Conservation (phyloP, 768 basidiomycete genomes). For the Suillus subluteus region DNA sequence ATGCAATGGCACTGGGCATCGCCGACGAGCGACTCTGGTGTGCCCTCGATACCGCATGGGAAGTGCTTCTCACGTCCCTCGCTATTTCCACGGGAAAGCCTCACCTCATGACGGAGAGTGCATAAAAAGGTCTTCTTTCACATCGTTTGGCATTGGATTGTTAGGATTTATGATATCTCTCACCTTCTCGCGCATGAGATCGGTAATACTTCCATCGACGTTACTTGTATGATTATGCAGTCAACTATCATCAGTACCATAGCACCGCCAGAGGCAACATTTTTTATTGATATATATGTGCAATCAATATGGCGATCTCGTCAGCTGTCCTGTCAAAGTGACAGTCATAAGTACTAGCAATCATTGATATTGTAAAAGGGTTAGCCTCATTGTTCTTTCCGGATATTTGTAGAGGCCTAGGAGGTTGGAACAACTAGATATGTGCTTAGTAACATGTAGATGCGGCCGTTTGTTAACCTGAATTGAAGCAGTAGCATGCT, state of each 20-base stretch:
- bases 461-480: no score
- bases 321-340: background rate
- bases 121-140: background rate
- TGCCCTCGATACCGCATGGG: conserved; percentile 54
- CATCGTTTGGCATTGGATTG: conserved; percentile 15
- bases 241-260: conserved; percentile 1
- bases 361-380: no score
- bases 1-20: conserved; percentile 53
- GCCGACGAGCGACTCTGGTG: conserved; percentile 50
- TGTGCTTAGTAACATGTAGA: no score
- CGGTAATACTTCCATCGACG: conserved; percentile 4
- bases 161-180: conserved; percentile 12
- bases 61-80: conserved; percentile 46
- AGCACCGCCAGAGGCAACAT: conserved; percentile 6
- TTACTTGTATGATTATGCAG: conserved; percentile 32
- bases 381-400: no score
- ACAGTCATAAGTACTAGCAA: no score
- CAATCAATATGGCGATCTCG: background rate
- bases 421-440: no score
- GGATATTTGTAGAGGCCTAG: no score
- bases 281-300: conserved; percentile 28
- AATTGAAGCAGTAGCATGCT: no score
- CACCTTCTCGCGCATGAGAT: conserved; percentile 10
- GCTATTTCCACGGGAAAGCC: conserved; percentile 30
- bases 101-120: conserved; percentile 15